phyloP scores from a whole-genome alignment of 257 asterid genomes.

The Orobanche coerulescens region DNA sequence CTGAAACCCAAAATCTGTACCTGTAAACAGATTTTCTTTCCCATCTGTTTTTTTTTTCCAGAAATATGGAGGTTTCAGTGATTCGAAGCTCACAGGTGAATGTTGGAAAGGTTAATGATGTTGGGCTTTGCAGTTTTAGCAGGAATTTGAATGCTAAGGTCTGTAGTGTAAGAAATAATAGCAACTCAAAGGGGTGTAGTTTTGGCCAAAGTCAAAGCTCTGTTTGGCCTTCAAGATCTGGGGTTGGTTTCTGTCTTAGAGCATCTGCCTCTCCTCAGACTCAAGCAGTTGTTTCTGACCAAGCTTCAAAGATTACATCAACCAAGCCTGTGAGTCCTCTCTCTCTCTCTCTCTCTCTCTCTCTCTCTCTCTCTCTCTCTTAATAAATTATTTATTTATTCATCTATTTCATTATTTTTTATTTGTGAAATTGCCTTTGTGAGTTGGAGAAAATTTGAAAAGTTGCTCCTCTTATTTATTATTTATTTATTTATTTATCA shows the following conservation, averaged over 20 bases:
- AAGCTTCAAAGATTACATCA: constrained; percentile 24
- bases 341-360: neutral
- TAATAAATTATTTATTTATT: too few species aligned
- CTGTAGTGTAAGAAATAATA: constrained; percentile 21
- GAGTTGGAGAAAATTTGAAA: neutral
- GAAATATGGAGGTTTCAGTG: constrained; percentile 57
- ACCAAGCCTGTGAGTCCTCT: constrained; percentile 30
- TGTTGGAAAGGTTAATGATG: constrained; percentile 32
- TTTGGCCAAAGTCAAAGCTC: constrained; percentile 28
- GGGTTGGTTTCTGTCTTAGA: constrained; percentile 27
- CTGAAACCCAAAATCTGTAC: neutral
- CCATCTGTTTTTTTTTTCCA: constrained; percentile 8
- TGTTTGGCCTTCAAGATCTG: constrained; percentile 37
- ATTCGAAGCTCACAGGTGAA: constrained; percentile 62
- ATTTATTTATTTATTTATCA: neutral
- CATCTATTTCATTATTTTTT: neutral
- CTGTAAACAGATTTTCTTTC: neutral
- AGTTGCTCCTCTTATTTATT: too few species aligned
- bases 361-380: too few species aligned
- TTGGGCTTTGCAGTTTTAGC: constrained; percentile 41
- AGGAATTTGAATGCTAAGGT: constrained; percentile 39
- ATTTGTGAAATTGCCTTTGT: neutral
- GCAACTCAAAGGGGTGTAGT: constrained; percentile 16
- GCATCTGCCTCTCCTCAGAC: constrained; percentile 39
- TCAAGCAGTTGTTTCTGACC: constrained; percentile 30